A percentile compares a stretch with the other conserved stretches of the same genome.
Conservation (phyloP, 805 yeast species). For the Cyberlindnera veronae region DNA sequence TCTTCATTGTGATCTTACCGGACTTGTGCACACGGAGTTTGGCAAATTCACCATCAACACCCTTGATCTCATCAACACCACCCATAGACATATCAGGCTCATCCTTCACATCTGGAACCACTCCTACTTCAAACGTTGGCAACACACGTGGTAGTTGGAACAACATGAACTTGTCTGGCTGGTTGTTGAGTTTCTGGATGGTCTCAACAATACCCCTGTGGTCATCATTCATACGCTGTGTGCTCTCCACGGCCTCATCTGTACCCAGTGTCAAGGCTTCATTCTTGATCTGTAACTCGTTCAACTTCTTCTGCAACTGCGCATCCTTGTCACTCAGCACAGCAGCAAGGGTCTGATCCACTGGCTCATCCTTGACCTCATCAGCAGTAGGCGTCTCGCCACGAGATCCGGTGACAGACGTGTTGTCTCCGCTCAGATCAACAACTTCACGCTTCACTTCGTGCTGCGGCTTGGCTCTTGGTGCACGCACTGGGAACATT, state of each 20-base stretch:
- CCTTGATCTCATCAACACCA: conserved; percentile 3
- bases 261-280: conserved; percentile 30
- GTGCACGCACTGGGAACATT: conserved; percentile 70
- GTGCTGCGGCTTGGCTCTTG: conserved; percentile 50
- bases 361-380: conserved; percentile 24
- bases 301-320: conserved; percentile 28
- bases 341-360: conserved; percentile 16
- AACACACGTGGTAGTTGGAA: conserved; percentile 37
- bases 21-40: conserved; percentile 74
- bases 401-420: conserved; percentile 20
- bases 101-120: conserved; percentile 8
- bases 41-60: conserved; percentile 62
- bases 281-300: conserved; percentile 25
- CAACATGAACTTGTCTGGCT: conserved; percentile 33
- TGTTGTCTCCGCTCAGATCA: conserved; percentile 1
- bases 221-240: conserved; percentile 34
- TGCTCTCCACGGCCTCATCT: conserved; percentile 36
- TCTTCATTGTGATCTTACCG: conserved; percentile 70
- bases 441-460: conserved; percentile 9
- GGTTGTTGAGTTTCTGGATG: conserved; percentile 27
- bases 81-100: conserved; percentile 6
- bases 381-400: conserved; percentile 25
- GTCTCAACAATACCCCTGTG: conserved; percentile 34
- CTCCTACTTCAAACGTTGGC: conserved; percentile 31
- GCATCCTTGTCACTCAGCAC: conserved; percentile 24